phyloP scores from a whole-genome alignment of 352 stramenopile genomes.

The Globisporangium perplexum region DNA sequence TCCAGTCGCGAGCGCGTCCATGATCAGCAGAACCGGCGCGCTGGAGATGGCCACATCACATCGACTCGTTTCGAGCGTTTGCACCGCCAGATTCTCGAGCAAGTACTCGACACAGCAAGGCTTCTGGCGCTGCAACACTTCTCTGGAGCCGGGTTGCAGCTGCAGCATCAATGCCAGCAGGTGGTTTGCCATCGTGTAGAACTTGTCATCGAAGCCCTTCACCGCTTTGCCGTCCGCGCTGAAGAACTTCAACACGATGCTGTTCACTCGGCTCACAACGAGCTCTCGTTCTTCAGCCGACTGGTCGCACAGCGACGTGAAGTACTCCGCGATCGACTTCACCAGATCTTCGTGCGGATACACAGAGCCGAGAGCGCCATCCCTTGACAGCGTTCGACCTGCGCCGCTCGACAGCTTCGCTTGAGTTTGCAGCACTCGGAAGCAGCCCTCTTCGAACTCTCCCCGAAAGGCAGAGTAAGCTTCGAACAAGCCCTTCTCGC shows the following conservation, averaged over 20 bases:
- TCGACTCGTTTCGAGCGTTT: not conserved
- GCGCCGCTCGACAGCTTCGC: conserved; percentile 2
- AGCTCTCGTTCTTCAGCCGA: conserved; percentile 51
- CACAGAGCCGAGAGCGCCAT: not conserved
- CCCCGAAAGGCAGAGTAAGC: conserved; percentile 47
- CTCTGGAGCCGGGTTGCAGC: conserved; percentile 35
- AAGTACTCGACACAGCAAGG: conserved; percentile 47
- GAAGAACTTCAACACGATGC: conserved; percentile 39
- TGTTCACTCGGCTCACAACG: conserved; percentile 48
- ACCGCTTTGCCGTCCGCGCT: conserved; percentile 14
- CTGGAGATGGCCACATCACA: conserved; percentile 26
- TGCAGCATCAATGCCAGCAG: conserved; percentile 69
- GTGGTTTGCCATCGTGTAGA: conserved; percentile 53
- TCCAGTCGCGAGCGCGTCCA: conserved; percentile 46
- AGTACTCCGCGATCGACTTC: conserved; percentile 59
- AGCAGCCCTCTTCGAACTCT: conserved; percentile 60
- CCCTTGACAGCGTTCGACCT: not conserved
- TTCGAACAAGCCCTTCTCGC: conserved; percentile 41
- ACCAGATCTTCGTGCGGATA: conserved; percentile 49
- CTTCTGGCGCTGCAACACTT: conserved; percentile 29
- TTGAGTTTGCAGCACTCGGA: conserved; percentile 54
- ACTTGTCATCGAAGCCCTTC: conserved; percentile 12
- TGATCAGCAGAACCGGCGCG: conserved; percentile 52
- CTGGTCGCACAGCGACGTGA: conserved; percentile 46
- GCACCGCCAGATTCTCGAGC: conserved; percentile 28